Percentiles rank a stretch among this genome's conserved stretches.
Conservation (phyloP, 2,329 filamentous ascomycete species). For the Fusarium luffae region DNA sequence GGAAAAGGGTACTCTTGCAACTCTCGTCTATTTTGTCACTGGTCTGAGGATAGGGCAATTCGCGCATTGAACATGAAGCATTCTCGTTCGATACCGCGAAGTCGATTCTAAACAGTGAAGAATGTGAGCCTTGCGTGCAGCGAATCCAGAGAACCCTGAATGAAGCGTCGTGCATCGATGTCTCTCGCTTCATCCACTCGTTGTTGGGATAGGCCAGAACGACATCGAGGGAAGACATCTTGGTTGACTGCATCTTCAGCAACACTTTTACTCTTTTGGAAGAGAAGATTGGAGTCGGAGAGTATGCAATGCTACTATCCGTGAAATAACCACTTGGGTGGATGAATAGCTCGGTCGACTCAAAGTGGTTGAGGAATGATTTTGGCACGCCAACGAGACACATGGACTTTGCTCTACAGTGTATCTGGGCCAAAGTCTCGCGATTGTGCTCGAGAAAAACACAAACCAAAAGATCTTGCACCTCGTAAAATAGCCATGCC, state of each 20-base stretch:
- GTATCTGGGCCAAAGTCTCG: neutral
- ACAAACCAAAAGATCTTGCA: conserved; percentile 7
- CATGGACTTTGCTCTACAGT: conserved; percentile 1
- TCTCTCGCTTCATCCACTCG: conserved; percentile 3
- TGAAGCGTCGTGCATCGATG: neutral
- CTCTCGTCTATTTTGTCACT: neutral
- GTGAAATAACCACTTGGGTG: neutral
- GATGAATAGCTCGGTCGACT: conserved; percentile 4
- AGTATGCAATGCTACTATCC: neutral
- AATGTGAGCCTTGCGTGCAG: neutral
- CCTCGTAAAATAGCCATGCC: conserved; percentile 15
- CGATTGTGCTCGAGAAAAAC: conserved; percentile 8
- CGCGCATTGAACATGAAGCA: conserved; percentile 8
- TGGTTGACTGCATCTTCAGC: neutral
- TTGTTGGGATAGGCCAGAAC: conserved; percentile 4
- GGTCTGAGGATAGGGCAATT: neutral
- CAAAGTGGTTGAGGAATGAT: neutral
- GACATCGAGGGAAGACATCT: neutral
- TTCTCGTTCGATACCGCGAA: conserved; percentile 7
- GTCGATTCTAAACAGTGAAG: conserved; percentile 7
- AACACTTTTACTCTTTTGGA: neutral
- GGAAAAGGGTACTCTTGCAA: neutral
- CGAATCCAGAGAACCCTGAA: conserved; percentile 10
- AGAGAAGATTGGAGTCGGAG: neutral
- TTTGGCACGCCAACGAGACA: conserved; percentile 5